These are phyloP conservation scores for Priceomyces haplophilus DNA, from an alignment of 805 yeast genomes.

Conservation along the genomic window DNA sequence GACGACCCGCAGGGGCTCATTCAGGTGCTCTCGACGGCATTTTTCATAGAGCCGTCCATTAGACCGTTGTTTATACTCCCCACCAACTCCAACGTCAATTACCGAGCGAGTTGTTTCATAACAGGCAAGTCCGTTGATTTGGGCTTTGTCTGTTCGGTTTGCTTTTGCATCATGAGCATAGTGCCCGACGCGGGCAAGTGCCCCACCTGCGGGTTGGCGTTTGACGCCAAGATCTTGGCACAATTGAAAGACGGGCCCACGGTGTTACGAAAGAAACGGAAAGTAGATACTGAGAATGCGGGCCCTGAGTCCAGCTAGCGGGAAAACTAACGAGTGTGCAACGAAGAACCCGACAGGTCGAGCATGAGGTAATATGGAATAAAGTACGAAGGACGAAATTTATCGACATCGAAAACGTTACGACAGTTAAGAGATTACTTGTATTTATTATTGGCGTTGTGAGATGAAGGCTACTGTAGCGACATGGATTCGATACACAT, in stretches of 20 bases:
- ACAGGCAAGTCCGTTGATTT: constrained; percentile 89
- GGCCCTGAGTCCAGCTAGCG: not conserved
- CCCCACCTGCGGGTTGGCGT: constrained; percentile 82
- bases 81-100: constrained; percentile 81
- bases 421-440: too few species aligned
- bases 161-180: constrained; percentile 73
- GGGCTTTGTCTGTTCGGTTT: constrained; percentile 93
- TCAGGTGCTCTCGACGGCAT: constrained; percentile 78
- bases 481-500: too few species aligned
- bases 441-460: too few species aligned
- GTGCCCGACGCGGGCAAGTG: constrained; percentile 68
- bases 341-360: too few species aligned
- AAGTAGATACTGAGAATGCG: constrained; percentile 23
- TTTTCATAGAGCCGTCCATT: constrained; percentile 80
- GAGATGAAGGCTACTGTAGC: too few species aligned
- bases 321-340: not conserved
- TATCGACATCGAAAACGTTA: too few species aligned
- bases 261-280: constrained; percentile 41
- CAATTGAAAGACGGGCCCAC: constrained; percentile 60
- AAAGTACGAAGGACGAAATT: too few species aligned
- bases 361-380: too few species aligned
- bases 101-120: constrained; percentile 89
- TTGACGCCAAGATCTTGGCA: constrained; percentile 60
- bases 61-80: constrained; percentile 78
- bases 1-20: constrained; percentile 71